Conservation (phyloP, 2,329 filamentous ascomycete genomes). For the Pseudogymnoascus sp. region DNA sequence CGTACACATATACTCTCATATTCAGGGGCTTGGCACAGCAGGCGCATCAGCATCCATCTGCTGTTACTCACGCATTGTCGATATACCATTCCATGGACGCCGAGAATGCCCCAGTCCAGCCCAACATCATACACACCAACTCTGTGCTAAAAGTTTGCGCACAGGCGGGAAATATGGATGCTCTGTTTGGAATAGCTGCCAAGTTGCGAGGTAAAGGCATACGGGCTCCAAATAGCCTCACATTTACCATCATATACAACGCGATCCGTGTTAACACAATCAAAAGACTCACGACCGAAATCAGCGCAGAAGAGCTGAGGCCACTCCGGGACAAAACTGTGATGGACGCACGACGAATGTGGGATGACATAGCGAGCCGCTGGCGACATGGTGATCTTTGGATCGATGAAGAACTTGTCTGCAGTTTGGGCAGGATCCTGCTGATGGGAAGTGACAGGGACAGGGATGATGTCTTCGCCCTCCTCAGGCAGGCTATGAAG, state of each 20-base stretch:
- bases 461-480: constrained; percentile 60
- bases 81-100: constrained; percentile 69
- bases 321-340: constrained; percentile 39
- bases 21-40: constrained; percentile 64
- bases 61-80: constrained; percentile 59
- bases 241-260: constrained; percentile 77
- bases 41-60: constrained; percentile 42
- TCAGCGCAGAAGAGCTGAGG: constrained; percentile 26
- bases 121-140: constrained; percentile 78
- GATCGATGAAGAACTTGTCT: constrained; percentile 72
- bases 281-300: constrained; percentile 18
- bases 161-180: constrained; percentile 65
- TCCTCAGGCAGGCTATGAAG: constrained; percentile 76
- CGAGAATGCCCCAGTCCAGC: constrained; percentile 53
- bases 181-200: constrained; percentile 68
- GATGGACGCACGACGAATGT: constrained; percentile 62
- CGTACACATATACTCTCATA: constrained; percentile 75
- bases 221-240: constrained; percentile 57
- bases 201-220: constrained; percentile 57
- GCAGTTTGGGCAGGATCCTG: constrained; percentile 73
- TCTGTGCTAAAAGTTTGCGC: constrained; percentile 78
- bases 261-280: constrained; percentile 50
- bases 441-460: constrained; percentile 55
- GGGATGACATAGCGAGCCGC: constrained; percentile 68
- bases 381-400: constrained; percentile 64